These are phyloP conservation scores for Kodamaea nitidulidarum DNA, from an alignment of 805 yeast genomes.

Conservation along the genomic window DNA sequence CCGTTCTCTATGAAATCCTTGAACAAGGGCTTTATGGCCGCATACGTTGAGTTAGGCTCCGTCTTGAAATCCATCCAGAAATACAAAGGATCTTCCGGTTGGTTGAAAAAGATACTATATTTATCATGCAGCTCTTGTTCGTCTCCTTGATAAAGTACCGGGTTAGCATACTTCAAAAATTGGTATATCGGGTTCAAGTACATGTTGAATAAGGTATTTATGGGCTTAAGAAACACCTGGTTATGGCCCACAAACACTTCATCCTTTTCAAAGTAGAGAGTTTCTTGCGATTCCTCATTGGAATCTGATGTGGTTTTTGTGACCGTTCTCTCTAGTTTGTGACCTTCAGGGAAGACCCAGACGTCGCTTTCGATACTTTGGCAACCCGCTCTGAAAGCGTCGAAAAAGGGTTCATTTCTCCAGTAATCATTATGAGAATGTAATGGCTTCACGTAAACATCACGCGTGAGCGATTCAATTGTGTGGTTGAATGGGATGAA, in stretches of 20 bases:
- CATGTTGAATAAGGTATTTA: conserved; percentile 43
- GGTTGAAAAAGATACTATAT: conserved; percentile 37
- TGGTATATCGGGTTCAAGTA: conserved; percentile 52
- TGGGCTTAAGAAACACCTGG: conserved; percentile 40
- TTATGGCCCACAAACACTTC: conserved; percentile 64
- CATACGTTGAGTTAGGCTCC: conserved; percentile 47
- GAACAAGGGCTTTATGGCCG: conserved; percentile 41
- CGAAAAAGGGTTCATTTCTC: conserved; percentile 54
- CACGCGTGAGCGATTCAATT: conserved; percentile 29
- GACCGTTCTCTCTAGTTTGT: conserved; percentile 25
- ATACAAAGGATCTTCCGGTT: conserved; percentile 50
- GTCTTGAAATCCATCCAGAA: conserved; percentile 64
- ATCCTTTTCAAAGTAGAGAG: conserved; percentile 27
- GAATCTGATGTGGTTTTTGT: conserved; percentile 19
- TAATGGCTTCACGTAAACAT: conserved; percentile 40
- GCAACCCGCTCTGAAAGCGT: conserved; percentile 54
- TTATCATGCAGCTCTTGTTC: conserved; percentile 14
- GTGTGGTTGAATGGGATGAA: conserved; percentile 18
- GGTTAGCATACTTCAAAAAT: conserved; percentile 49
- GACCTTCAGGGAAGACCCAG: conserved; percentile 44
- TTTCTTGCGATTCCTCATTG: conserved; percentile 8
- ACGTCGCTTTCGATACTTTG: conserved; percentile 65
- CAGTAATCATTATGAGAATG: conserved; percentile 74
- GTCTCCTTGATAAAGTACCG: conserved; percentile 13
- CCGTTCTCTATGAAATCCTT: conserved; percentile 44